phyloP scores from a whole-genome alignment of 768 basidiomycete species.

The Leucocoprinus sp. region DNA sequence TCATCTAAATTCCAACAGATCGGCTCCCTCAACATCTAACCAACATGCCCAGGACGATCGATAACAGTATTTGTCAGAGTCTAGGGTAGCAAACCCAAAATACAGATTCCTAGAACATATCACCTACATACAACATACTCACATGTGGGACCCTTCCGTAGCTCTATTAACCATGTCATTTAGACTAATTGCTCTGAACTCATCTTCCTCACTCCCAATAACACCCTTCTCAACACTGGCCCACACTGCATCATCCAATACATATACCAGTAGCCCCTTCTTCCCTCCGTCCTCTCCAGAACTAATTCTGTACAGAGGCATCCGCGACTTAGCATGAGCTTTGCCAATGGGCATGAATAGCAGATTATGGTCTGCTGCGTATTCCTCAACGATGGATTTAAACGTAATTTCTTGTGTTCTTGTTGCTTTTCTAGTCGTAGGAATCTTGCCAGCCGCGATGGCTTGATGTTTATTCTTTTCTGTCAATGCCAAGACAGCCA shows the following conservation, averaged over 20 bases:
- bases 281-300: constrained; percentile 62
- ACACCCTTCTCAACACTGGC: constrained; percentile 39
- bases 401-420: constrained; percentile 83
- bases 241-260: constrained; percentile 93
- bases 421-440: constrained; percentile 33
- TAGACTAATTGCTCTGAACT: constrained; percentile 70
- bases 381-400: constrained; percentile 88
- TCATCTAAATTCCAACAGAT: too few relatives aligned
- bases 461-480: constrained; percentile 5
- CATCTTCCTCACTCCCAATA: constrained; percentile 43
- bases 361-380: constrained; percentile 75
- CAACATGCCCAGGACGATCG: too few relatives aligned
- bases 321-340: constrained; percentile 76
- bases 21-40: background rate
- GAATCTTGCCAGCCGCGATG: constrained; percentile 23
- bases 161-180: constrained; percentile 84
- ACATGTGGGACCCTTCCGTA: background rate
- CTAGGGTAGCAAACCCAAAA: background rate
- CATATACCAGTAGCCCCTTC: constrained; percentile 82
- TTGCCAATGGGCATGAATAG: constrained; percentile 84
- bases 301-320: constrained; percentile 85
- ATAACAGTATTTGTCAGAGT: background rate
- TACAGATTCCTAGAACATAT: too few relatives aligned
- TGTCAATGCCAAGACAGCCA: constrained; percentile 14
- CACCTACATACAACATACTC: background rate